Base-by-base conservation (phyloP, 108 stramenopile genomes). In the Conticribra guillardii region DNA sequence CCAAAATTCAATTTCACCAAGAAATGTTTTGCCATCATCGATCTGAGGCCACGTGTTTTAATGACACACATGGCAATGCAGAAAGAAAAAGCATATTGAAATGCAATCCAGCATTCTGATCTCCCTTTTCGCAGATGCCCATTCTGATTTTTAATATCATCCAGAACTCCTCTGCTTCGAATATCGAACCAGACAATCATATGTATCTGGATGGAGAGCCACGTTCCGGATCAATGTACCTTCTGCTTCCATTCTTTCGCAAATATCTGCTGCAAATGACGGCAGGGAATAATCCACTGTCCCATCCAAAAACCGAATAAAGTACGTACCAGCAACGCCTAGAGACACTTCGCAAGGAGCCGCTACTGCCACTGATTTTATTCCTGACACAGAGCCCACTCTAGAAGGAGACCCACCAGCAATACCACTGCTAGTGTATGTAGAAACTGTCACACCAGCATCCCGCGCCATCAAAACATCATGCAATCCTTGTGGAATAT, bases 221-320 rank as follows among this genome's bases (percentile, higher is more conserved):
- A 79, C 71, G 57, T 79, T 60, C 14, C 60, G 37, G 19, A 79
- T 54, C 11, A 59, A 3, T 31, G 45, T 29, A 64, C 87, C 83
- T 37, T 71, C 56, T 9, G 56, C 24, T 56, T 87, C 84, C 28
- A 94, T 71, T 29, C 58, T 56, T 18, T 85, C 82, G 37, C 85
- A 88, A 44, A 74, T 85, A 9, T 71, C 64, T 14, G 89, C 87
- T 18, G 86, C 67, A 31, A 62, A 53, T 7, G 81, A 74, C 11
- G 92, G 87, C 66, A 94, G 60, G 21, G 78, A 85, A 67, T 90
- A 94, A 54, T 94, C 92, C 32, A 87, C 66, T 1, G 64, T 71
- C 24, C 88, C 88, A 79, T 94, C 88, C 74, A 94, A 64, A 55
- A 90, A 90, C 9, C 85, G 77, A 45, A 87, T 56, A 71, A 89